phyloP scores from a whole-genome alignment of 2,329 filamentous ascomycete species.

The Ascochyta fabae region DNA sequence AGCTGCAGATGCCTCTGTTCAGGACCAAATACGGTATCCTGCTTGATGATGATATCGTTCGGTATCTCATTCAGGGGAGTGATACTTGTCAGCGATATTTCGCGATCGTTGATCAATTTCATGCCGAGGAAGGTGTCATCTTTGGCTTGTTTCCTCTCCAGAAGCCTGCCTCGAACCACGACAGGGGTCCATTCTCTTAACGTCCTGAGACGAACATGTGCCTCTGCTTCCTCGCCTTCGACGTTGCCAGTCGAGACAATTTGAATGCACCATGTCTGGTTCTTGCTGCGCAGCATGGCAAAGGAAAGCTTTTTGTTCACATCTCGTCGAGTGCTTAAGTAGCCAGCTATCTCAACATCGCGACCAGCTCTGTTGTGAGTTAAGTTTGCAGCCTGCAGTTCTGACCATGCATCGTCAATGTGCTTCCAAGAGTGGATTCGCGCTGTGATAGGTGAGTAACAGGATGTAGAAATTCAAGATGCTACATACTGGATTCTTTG shows the following conservation, averaged over 20 bases:
- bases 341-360: conserved; percentile 59
- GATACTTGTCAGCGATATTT: conserved; percentile 69
- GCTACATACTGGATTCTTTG: conserved; percentile 39
- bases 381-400: conserved; percentile 4
- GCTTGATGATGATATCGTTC: conserved; percentile 76
- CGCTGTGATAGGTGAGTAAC: conserved; percentile 4
- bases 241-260: conserved; percentile 55
- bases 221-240: conserved; percentile 29
- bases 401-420: conserved; percentile 40
- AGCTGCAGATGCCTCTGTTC: conserved; percentile 84
- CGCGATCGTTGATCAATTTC: conserved; percentile 52
- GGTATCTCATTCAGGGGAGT: conserved; percentile 75
- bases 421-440: conserved; percentile 32
- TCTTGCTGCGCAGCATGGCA: conserved; percentile 61
- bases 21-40: conserved; percentile 74
- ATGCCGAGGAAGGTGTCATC: conserved; percentile 39
- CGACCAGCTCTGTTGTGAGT: conserved; percentile 9
- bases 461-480: not conserved
- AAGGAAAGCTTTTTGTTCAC: conserved; percentile 75
- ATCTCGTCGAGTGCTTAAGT: conserved; percentile 71
- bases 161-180: conserved; percentile 58
- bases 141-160: conserved; percentile 49
- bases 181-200: conserved; percentile 62
- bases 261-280: conserved; percentile 56
- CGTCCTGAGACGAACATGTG: conserved; percentile 50